These are phyloP conservation scores for Colletotrichum lupini DNA, from an alignment of 2,329 filamentous ascomycete genomes.

Conservation along the genomic window DNA sequence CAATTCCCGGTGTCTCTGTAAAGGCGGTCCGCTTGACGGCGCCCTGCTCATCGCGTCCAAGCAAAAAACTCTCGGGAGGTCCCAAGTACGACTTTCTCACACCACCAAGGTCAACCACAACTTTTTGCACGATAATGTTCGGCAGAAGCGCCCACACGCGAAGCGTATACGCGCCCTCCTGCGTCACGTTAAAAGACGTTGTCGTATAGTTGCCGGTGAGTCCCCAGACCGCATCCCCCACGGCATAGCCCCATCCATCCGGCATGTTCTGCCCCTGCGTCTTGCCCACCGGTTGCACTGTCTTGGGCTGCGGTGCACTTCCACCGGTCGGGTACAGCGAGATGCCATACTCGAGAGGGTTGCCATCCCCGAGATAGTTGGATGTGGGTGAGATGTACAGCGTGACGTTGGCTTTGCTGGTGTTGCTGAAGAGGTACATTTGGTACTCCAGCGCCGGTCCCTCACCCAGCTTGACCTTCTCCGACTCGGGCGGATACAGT, in stretches of 20 bases:
- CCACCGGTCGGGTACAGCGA: conserved; percentile 54
- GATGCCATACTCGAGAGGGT: conserved; percentile 63
- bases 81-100: conserved; percentile 65
- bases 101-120: conserved; percentile 66
- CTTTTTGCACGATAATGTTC: conserved; percentile 65
- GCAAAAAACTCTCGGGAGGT: conserved; percentile 65
- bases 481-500: conserved; percentile 62
- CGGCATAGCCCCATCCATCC: conserved; percentile 53
- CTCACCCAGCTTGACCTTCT: conserved; percentile 58
- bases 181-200: conserved; percentile 52
- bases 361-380: conserved; percentile 62
- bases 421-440: conserved; percentile 69
- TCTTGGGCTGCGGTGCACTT: conserved; percentile 43
- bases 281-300: conserved; percentile 53
- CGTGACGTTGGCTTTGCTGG: conserved; percentile 54
- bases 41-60: conserved; percentile 53
- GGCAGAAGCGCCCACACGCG: conserved; percentile 63
- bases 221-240: conserved; percentile 60
- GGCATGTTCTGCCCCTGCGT: conserved; percentile 55
- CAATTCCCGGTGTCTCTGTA: conserved; percentile 36
- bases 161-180: conserved; percentile 59
- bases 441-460: conserved; percentile 70
- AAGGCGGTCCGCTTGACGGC: conserved; percentile 52
- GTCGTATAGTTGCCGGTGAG: conserved; percentile 56
- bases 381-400: conserved; percentile 64